Conservation (phyloP, 805 yeast genomes). For the Metschnikowia aberdeeniae region DNA sequence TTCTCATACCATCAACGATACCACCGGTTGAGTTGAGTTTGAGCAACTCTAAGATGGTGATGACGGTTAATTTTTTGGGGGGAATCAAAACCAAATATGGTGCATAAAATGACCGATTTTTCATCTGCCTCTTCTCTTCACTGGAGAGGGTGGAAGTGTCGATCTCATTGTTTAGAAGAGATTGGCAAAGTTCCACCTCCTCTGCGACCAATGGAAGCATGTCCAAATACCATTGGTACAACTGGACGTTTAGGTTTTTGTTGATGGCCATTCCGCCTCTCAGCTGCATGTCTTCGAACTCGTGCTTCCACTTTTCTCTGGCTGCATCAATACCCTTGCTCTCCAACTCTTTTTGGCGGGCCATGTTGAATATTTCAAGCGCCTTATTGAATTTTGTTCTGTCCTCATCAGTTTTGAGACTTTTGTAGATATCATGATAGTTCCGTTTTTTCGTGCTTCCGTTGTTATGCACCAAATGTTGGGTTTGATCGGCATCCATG, state of each 20-base stretch:
- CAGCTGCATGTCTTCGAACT: conserved; percentile 60
- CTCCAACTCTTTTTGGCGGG: conserved; percentile 75
- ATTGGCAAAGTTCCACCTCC: conserved; percentile 57
- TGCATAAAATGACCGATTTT: conserved; percentile 57
- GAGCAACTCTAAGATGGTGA: conserved; percentile 77
- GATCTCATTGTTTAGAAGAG: conserved; percentile 32
- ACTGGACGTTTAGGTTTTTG: conserved; percentile 61
- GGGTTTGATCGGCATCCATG: conserved; percentile 24
- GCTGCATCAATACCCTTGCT: conserved; percentile 80
- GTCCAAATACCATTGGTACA: conserved; percentile 81
- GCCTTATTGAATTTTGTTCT: conserved; percentile 54
- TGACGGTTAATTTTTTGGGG: conserved; percentile 77
- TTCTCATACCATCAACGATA: conserved; percentile 73
- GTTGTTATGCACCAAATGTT: conserved; percentile 25
- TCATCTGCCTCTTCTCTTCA: conserved; percentile 24
- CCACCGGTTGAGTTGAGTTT: conserved; percentile 74
- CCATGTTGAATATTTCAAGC: conserved; percentile 65
- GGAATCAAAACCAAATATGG: conserved; percentile 71
- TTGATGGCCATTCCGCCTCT: conserved; percentile 56
- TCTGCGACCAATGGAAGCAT: conserved; percentile 66
- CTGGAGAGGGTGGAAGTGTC: conserved; percentile 1
- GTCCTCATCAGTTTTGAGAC: conserved; percentile 43
- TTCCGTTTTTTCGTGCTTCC: conserved; percentile 46
- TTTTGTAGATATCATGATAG: conserved; percentile 62
- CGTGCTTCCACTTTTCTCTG: conserved; percentile 82